Evolutionary conservation across 257 asterid genomes (phyloP).

Genomic region (Primulina tabacum): DNA sequence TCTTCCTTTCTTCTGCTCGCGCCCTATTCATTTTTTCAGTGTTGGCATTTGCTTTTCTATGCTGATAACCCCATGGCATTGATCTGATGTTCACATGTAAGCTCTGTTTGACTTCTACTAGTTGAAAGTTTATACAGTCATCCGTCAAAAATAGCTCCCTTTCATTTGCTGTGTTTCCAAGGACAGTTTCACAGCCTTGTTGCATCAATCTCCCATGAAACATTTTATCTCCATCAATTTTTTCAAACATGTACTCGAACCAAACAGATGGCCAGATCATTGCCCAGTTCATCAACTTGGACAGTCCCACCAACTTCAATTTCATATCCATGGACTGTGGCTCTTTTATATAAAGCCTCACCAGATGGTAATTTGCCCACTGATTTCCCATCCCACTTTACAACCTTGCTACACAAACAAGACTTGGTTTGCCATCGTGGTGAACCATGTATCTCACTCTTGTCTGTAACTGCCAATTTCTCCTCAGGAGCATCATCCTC

Average conservation of each 20-base stretch:
- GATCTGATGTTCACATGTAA: conserved; percentile 48
- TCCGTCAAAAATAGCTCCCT: conserved; percentile 83
- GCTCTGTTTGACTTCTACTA: conserved; percentile 53
- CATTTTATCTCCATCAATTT: conserved; percentile 61
- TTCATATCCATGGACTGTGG: conserved; percentile 53
- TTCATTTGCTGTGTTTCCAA: conserved; percentile 83
- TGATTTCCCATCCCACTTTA: conserved; percentile 66
- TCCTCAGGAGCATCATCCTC: conserved; percentile 66
- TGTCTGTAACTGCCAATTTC: conserved; percentile 14
- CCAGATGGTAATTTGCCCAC: conserved; percentile 54
- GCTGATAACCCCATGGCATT: conserved; percentile 86
- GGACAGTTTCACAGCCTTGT: conserved; percentile 72
- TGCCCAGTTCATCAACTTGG: conserved; percentile 53
- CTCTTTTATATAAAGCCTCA: conserved; percentile 53
- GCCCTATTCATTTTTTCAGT: conserved; percentile 55
- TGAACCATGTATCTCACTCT: background rate
- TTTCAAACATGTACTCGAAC: conserved; percentile 92
- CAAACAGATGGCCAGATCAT: conserved; percentile 46
- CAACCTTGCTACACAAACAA: conserved; percentile 36
- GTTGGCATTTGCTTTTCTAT: conserved; percentile 58
- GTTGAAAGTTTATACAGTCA: conserved; percentile 58
- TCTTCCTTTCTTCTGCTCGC: conserved; percentile 82
- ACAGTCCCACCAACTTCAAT: conserved; percentile 55
- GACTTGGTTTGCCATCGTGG: conserved; percentile 42
- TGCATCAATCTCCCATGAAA: conserved; percentile 80